phyloP scores from a whole-genome alignment of 2,329 filamentous ascomycete genomes.

The Exophiala calicioides region DNA sequence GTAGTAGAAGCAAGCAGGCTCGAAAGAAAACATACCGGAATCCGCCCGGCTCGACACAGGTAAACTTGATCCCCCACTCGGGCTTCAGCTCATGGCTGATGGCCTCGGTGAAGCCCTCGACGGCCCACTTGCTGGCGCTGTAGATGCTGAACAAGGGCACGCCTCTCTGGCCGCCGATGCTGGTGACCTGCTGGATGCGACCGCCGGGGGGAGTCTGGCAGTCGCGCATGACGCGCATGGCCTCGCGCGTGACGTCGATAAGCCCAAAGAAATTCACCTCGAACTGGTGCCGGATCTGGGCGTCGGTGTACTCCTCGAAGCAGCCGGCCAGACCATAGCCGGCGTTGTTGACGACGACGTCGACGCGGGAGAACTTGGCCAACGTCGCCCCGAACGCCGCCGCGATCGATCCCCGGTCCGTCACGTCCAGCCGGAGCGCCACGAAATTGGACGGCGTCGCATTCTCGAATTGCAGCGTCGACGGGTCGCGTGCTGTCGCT shows the following conservation, averaged over 20 bases:
- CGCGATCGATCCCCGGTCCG: slow-evolving; percentile 44
- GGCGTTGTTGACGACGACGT: slow-evolving; percentile 64
- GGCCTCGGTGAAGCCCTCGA: slow-evolving; percentile 52
- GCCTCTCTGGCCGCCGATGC: slow-evolving; percentile 50
- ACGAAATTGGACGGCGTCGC: slow-evolving; percentile 46
- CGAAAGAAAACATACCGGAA: slow-evolving; percentile 27
- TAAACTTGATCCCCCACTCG: slow-evolving; percentile 46
- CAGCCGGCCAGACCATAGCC: slow-evolving; percentile 58
- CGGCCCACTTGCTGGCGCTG: slow-evolving; percentile 47
- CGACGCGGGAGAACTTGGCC: slow-evolving; percentile 56
- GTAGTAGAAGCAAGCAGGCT: not conserved
- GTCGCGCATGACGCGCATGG: slow-evolving; percentile 33
- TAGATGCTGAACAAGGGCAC: slow-evolving; percentile 43
- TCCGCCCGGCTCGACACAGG: slow-evolving; percentile 33
- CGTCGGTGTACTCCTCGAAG: slow-evolving; percentile 54
- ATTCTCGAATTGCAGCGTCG: slow-evolving; percentile 20
- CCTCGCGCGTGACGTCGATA: slow-evolving; percentile 50
- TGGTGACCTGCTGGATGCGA: slow-evolving; percentile 57
- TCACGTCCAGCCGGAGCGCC: slow-evolving; percentile 56
- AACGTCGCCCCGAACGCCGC: slow-evolving; percentile 45
- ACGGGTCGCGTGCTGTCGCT: slow-evolving; percentile 44
- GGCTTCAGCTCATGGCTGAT: slow-evolving; percentile 47
- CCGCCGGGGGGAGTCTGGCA: slow-evolving; percentile 45
- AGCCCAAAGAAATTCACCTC: slow-evolving; percentile 63
- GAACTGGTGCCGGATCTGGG: slow-evolving; percentile 55